Evolutionary conservation across 352 stramenopile species (phyloP), one percentile per base, ranked within the genome.

Genomic region (Globisporangium emineosum): DNA sequence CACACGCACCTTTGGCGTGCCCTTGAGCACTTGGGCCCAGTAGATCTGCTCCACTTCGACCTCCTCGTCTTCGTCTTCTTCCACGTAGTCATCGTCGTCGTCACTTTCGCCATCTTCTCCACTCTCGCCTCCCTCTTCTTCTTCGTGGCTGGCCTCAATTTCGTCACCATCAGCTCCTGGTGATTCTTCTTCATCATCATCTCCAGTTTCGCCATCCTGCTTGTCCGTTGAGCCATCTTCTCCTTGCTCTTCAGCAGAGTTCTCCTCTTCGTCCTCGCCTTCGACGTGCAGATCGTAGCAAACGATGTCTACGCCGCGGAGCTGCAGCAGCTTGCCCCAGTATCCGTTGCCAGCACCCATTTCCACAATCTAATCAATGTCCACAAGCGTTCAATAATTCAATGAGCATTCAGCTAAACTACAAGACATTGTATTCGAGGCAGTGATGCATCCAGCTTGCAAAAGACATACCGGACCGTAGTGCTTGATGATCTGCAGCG

Each of bases 311-410:
- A 95, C 88, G 45, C 85, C 88, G 27, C 81, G 77, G 60, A 83
- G 72, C 57, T 90, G 81, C 58, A 98, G 70, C 19, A 93, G 40
- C 19, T 79, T 76, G 42, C 73, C 84, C 91, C 91, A 98, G 65
- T 97, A 97, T 9, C 90, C 91, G 40, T 75, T 96, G n/a, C 91
- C 91, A 42, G 91, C 91, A 32, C 90, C 91, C 74, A 97, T 91
- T 69, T 98, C 90, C 2, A 97, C 77, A 68, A 98, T 94, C 73
- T 94, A 32, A 1, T 21, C 15, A 57, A 52, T 50, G 70, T 27
- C 43, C 32, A 52, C n/a, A 43, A 45, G 37, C 5, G 7, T 40
- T 5, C 0, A 12, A 5, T 8, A 3, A 15, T 25, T 17, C 2
- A 8, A 5, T 27, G 37, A 56, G 27, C 17, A 5, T 21, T 19